phyloP scores from a whole-genome alignment of 371 early-diverging fungal species.

The Gilbertella persicaria region DNA sequence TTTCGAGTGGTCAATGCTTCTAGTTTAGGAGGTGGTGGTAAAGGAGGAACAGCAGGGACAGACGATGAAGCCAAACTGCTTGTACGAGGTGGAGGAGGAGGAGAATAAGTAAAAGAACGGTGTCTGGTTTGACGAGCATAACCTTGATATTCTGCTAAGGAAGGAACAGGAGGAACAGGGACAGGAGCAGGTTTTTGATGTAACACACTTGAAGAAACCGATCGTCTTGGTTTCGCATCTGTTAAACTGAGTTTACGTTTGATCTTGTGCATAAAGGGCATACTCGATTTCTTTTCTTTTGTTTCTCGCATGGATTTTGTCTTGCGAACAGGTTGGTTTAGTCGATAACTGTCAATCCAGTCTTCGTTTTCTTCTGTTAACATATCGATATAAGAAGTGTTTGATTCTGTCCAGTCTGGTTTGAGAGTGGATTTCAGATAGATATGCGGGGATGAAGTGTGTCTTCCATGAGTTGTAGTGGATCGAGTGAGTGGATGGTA shows the following conservation, averaged over 20 bases:
- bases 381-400: not conserved
- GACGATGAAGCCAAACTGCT: slow-evolving; percentile 11
- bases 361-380: not conserved
- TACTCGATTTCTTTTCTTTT: slow-evolving; percentile 1
- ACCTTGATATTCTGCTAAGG: slow-evolving; percentile 24
- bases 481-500: not conserved
- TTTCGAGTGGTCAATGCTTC: slow-evolving; percentile 1
- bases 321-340: slow-evolving; percentile 13
- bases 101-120: slow-evolving; percentile 28
- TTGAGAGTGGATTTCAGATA: not conserved
- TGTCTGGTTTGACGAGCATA: slow-evolving; percentile 15
- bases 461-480: not conserved
- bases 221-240: slow-evolving; percentile 8
- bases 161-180: not conserved
- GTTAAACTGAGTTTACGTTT: slow-evolving; percentile 17
- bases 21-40: slow-evolving; percentile 20
- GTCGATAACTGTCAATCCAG: not conserved
- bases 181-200: not conserved
- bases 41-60: slow-evolving; percentile 12
- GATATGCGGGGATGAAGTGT: not conserved
- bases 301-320: slow-evolving; percentile 16
- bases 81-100: slow-evolving; percentile 25
- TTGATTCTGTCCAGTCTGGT: not conserved
- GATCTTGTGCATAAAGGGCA: slow-evolving; percentile 7
- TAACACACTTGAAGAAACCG: slow-evolving; percentile 7